These are phyloP conservation scores for Beta lomatogona DNA, from an alignment of 179 eudicot species.

Conservation along the genomic window DNA sequence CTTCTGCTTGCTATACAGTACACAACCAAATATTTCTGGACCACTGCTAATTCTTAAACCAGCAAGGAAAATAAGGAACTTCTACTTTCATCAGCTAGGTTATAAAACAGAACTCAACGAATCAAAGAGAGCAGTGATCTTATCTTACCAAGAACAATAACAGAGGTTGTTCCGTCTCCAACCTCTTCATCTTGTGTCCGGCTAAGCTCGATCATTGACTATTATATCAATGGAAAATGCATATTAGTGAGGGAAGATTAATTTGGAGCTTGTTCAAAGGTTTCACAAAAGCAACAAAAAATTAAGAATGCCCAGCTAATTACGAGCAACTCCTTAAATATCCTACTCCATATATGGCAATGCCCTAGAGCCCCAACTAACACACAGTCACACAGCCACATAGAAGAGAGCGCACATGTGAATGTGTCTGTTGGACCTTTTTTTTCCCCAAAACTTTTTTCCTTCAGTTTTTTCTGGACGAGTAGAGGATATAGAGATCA, in stretches of 20 bases:
- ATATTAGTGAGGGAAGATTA: background rate
- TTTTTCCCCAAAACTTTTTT: background rate
- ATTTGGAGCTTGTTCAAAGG: background rate
- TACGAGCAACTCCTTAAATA: background rate
- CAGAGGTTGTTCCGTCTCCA: constrained; percentile 98
- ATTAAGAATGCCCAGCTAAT: background rate
- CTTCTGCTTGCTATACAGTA: background rate
- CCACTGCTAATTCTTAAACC: background rate
- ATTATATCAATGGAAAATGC: constrained; percentile 21
- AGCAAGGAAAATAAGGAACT: background rate
- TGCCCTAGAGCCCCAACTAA: background rate
- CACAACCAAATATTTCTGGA: background rate
- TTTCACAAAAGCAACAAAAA: background rate
- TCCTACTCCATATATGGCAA: background rate
- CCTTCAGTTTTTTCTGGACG: background rate
- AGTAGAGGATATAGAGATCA: background rate
- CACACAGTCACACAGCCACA: background rate
- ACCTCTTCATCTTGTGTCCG: constrained; percentile 99
- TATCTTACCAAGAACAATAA: constrained; percentile 84
- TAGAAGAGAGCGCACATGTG: background rate
- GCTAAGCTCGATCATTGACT: constrained; percentile 98
- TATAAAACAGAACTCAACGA: background rate
- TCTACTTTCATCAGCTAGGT: background rate
- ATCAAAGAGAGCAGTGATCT: background rate
- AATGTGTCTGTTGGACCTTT: no score